phyloP scores from a whole-genome alignment of 1,139 yeast genomes.

The Diutina neorugosa region DNA sequence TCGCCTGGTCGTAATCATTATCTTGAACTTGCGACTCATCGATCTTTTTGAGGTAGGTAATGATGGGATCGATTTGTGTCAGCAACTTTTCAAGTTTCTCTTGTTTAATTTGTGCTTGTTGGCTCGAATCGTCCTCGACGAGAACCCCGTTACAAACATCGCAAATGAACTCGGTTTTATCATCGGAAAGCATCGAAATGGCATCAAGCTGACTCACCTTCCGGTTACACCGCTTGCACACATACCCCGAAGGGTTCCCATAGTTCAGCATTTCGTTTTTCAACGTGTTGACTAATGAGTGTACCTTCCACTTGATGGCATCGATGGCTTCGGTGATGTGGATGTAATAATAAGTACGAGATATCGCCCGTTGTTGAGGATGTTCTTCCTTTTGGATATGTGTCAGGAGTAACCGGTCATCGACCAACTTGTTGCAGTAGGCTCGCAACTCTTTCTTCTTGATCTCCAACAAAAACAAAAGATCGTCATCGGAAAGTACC shows the following conservation, averaged over 20 bases:
- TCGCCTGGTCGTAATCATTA: slow-evolving; percentile 72
- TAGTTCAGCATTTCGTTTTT: slow-evolving; percentile 73
- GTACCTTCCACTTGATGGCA: slow-evolving; percentile 93
- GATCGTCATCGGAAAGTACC: slow-evolving; percentile 89
- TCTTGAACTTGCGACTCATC: slow-evolving; percentile 83
- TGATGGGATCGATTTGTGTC: slow-evolving; percentile 84
- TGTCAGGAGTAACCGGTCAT: slow-evolving; percentile 58
- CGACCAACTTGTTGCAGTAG: slow-evolving; percentile 68
- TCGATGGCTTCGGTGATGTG: slow-evolving; percentile 92
- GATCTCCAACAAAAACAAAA: slow-evolving; percentile 67
- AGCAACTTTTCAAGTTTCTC: slow-evolving; percentile 72
- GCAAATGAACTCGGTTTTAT: slow-evolving; percentile 71
- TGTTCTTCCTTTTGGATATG: slow-evolving; percentile 81
- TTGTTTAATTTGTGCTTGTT: slow-evolving; percentile 73
- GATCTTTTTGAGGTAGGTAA: slow-evolving; percentile 68
- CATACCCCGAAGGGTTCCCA: slow-evolving; percentile 87
- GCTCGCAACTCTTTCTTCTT: slow-evolving; percentile 81
- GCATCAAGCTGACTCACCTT: slow-evolving; percentile 84
- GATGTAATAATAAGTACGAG: slow-evolving; percentile 75
- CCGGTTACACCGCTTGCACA: slow-evolving; percentile 77
- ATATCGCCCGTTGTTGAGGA: slow-evolving; percentile 51
- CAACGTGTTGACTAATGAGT: slow-evolving; percentile 64
- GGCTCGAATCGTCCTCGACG: slow-evolving; percentile 80
- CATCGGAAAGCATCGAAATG: slow-evolving; percentile 66
- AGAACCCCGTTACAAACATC: slow-evolving; percentile 70